phyloP scores from a whole-genome alignment of 305 asterid species.

The Fraxinus floribunda region DNA sequence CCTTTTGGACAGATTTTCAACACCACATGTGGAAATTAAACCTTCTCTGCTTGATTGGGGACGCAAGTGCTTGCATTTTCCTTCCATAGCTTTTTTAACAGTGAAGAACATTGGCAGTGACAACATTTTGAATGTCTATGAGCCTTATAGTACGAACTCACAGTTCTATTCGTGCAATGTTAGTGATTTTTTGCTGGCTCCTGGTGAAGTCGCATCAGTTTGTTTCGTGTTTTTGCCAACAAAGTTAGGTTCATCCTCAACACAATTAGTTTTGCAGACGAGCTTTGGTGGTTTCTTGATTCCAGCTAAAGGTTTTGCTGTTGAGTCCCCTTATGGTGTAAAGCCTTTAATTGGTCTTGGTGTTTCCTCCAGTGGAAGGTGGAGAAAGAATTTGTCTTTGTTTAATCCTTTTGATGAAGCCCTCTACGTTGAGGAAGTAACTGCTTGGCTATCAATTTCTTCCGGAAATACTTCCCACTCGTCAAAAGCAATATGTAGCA shows the following conservation, averaged over 20 bases:
- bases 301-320: conserved; percentile 67
- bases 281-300: conserved; percentile 81
- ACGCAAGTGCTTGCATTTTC: conserved; percentile 47
- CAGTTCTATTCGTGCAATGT: conserved; percentile 82
- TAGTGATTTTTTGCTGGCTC: conserved; percentile 60
- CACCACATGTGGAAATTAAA: conserved; percentile 58
- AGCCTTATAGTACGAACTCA: conserved; percentile 65
- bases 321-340: conserved; percentile 67
- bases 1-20: conserved; percentile 32
- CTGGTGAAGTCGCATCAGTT: conserved; percentile 64
- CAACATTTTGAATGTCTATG: conserved; percentile 42
- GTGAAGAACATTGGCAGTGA: conserved; percentile 58
- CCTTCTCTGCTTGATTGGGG: conserved; percentile 83
- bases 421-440: conserved; percentile 68
- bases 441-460: conserved; percentile 70
- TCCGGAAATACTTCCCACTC: conserved; percentile 46
- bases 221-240: conserved; percentile 71
- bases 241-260: conserved; percentile 54
- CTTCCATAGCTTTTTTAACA: conserved; percentile 58
- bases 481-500: conserved; percentile 53
- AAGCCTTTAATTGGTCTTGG: conserved; percentile 49
- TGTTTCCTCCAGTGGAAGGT: conserved; percentile 60
- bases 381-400: conserved; percentile 71
- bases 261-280: conserved; percentile 78
- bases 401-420: conserved; percentile 75